Evolutionary conservation across 2,329 filamentous ascomycete genomes (phyloP).

Genomic region (Aspergillus novofumigatus): DNA sequence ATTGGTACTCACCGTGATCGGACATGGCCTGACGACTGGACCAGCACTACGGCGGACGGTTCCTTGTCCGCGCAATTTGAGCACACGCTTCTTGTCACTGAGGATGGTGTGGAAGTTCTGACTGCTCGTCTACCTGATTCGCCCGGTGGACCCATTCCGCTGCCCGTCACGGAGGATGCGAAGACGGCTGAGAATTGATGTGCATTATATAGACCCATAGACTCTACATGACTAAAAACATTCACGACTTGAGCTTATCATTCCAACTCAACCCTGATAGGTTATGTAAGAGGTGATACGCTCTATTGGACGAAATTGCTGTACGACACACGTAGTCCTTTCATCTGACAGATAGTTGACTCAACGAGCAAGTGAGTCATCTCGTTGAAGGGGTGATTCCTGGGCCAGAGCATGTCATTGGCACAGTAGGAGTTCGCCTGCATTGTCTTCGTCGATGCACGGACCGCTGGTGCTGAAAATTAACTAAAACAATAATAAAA

Average conservation of each 20-base stretch:
- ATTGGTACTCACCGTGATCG: slow-evolving; percentile 86
- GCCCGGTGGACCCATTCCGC: slow-evolving; percentile 67
- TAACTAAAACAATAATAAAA: neutral
- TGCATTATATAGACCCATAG: neutral
- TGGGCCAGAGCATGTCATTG: neutral
- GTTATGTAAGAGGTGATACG: neutral
- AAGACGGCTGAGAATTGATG: neutral
- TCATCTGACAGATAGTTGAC: neutral
- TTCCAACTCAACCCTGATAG: neutral
- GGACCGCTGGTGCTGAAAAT: too few relatives aligned
- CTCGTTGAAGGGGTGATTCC: neutral
- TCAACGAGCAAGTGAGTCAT: neutral
- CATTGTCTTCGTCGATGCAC: neutral
- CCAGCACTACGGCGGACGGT: slow-evolving; percentile 86
- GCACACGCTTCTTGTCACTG: slow-evolving; percentile 78
- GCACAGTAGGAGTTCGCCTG: neutral
- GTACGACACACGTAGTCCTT: neutral
- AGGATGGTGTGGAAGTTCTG: slow-evolving; percentile 74
- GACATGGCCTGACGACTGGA: slow-evolving; percentile 99
- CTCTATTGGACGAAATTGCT: neutral
- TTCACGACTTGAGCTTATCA: neutral
- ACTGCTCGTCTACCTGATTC: slow-evolving; percentile 70
- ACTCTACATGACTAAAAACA: neutral
- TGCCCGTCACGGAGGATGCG: slow-evolving; percentile 38
- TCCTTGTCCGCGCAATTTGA: slow-evolving; percentile 92